phyloP scores from a whole-genome alignment of 2,329 filamentous ascomycete species.

The Rhinocladiella similis region DNA sequence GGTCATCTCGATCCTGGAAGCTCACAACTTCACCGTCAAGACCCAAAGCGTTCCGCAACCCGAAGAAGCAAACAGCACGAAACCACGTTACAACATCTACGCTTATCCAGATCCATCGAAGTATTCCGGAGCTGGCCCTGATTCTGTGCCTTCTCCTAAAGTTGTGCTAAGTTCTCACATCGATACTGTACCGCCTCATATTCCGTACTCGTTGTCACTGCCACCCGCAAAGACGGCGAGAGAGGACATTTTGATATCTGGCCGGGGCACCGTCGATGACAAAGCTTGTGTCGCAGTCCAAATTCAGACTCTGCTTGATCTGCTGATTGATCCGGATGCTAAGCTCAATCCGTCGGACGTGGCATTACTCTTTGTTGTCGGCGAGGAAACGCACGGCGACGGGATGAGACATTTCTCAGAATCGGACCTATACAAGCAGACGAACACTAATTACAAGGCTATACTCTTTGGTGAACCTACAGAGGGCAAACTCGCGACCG shows the following conservation, averaged over 20 bases:
- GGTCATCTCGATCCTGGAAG: conserved; percentile 65
- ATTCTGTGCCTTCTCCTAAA: conserved; percentile 27
- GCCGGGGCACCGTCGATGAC: conserved; percentile 48
- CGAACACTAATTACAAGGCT: conserved; percentile 55
- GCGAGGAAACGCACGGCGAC: conserved; percentile 77
- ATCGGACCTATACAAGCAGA: conserved; percentile 45
- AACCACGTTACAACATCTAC: conserved; percentile 71
- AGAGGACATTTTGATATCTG: conserved; percentile 40
- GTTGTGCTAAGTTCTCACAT: conserved; percentile 70
- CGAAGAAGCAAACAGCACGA: conserved; percentile 26
- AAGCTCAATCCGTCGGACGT: conserved; percentile 30
- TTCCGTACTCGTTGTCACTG: conserved; percentile 47
- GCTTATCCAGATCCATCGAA: conserved; percentile 55
- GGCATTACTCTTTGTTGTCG: conserved; percentile 66
- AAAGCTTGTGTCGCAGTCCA: conserved; percentile 49
- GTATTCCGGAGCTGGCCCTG: conserved; percentile 16
- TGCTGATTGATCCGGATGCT: conserved; percentile 44
- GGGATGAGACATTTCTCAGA: conserved; percentile 67
- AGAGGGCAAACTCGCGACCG: conserved; percentile 79
- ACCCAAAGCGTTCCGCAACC: conserved; percentile 49
- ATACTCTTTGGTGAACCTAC: conserved; percentile 94
- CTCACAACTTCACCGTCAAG: conserved; percentile 62
- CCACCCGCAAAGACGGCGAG: conserved; percentile 21
- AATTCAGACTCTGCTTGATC: conserved; percentile 45
- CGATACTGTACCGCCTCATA: conserved; percentile 62